Evolutionary conservation across 2,329 filamentous ascomycete species (phyloP), one percentile per base, ranked within the genome.

Genomic region (Aureobasidium sp.): DNA sequence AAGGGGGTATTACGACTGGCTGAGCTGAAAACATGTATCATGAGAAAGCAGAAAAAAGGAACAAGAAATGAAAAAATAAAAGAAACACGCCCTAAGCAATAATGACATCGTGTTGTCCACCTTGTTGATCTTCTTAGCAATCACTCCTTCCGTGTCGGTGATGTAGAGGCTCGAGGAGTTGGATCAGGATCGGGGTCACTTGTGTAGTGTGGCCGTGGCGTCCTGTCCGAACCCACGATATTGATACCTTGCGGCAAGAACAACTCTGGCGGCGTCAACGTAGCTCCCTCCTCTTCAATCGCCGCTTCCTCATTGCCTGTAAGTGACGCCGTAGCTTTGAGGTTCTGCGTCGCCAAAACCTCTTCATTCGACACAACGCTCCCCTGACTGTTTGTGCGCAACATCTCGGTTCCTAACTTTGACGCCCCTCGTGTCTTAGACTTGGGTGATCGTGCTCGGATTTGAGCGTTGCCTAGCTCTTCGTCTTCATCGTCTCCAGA

Each of bases 401-500:
- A 93, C 93, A 97, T 97, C 74, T 97, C 93, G 54, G 91, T 94
- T 1, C 91, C 91, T 2, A 97, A 83, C 74, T 96, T 97, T 0
- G 91, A 96, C 41, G 69, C 69, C 10, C 88, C 89, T 13, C 89
- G 87, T 41, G 80, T 79, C 16, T 76, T 78, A 41, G 83, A 62
- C 78, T 68, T 81, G 66, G 77, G 77, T 73, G 74, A 88, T 75
- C 76, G 78, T 63, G 74, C 75, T 64, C 77, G 79, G 63, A 74
- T 74, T 68, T 77, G 78, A 16, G 76, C 70, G 67, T 81, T 79
- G 8, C 90, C 91, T 5, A 95, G 81, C 69, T 96, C 93, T 63
- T 97, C 92, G 66, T 97, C 93, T 74, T 97, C 93, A 67, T 97
- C 93, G 69, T 97, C 93, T 5, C 92, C 92, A 34, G 90, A 96